Evolutionary conservation across 495 filamentous ascomycete species (phyloP), one percentile per base, ranked within the genome.

Genomic region (Penicillium canescens): DNA sequence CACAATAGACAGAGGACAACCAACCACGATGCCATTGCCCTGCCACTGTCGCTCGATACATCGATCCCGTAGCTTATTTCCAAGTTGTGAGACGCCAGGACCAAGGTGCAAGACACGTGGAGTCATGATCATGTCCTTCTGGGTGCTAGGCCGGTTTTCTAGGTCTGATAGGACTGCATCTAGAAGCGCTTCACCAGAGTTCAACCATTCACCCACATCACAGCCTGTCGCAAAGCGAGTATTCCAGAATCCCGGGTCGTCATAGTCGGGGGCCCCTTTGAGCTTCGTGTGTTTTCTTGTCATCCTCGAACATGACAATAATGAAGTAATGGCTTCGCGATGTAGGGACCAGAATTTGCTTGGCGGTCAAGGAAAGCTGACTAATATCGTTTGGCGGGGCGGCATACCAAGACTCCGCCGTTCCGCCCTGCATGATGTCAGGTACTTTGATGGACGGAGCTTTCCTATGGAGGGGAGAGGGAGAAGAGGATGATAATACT

Each of bases 131-230:
- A 7, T 28, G 6, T 20, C 31, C 8, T 24, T 40, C 11, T 50
- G 5, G n/a, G 46, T 31, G 13, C n/a, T 34, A 9, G 42, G 16
- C 10, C 53, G 60, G 6, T 35, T 31, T 4, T 74, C 65, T 26
- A 75, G 42, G 36, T 65, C 53, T 6, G 63, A 51, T 50, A 75
- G 20, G 6, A 65, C 65, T 1, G 59, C 55, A 6, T 70, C 69
- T 10, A 77, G 48, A 11, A 77, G 53, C 10, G 51, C 49, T 28
- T 75, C 65, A 37, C 74, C 74, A 5, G 71, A 41, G 37, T 77
- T 77, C 43, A 77, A 48, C 74, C 74, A 77, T 59, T 77, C 74
- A 14, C 74, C 72, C 8, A 73, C 66, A 66, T 77, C 74, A 13
- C 54, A 61, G 13, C 69, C 69, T n/a, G 61, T 72, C 16, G 69